Conservation (phyloP, 257 asterid species). For the Avicennia marina region DNA sequence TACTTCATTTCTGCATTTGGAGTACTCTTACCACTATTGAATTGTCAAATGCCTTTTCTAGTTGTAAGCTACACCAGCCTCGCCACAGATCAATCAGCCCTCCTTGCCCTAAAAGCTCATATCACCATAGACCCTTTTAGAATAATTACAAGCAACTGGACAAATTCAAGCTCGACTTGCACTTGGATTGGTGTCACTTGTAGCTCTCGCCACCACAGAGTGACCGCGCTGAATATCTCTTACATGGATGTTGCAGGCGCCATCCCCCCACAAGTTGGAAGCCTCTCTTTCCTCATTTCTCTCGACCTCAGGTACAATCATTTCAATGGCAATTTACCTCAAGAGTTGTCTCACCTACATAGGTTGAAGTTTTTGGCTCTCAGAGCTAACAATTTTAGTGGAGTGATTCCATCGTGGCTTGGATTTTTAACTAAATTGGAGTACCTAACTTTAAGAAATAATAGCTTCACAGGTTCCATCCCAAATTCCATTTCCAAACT, state of each 20-base stretch:
- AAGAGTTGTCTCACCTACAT: not conserved
- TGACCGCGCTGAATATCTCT: conserved; percentile 4
- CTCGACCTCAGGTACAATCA: not conserved
- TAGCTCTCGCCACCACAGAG: conserved; percentile 14
- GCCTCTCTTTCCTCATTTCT: conserved; percentile 19
- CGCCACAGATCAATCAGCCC: conserved; percentile 19
- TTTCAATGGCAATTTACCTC: not conserved
- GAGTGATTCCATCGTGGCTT: conserved; percentile 16
- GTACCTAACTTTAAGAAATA: not conserved
- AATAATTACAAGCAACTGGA: conserved; percentile 12
- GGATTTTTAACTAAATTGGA: conserved; percentile 1
- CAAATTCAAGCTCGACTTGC: not conserved
- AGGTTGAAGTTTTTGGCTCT: conserved; percentile 1
- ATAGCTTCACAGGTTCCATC: conserved; percentile 16
- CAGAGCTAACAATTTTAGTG: conserved; percentile 1
- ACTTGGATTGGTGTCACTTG: conserved; percentile 20
- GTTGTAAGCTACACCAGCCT: not conserved
- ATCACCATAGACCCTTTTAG: conserved; percentile 11
- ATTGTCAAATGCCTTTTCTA: not conserved
- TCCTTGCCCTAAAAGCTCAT: conserved; percentile 10
- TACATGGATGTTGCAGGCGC: conserved; percentile 13
- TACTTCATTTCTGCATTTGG: not conserved
- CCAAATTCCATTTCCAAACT: conserved; percentile 10
- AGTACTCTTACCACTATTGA: not conserved
- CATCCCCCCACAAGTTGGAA: conserved; percentile 20